Percentiles rank a stretch among this genome's conserved stretches.
Conservation (phyloP, 495 filamentous ascomycete genomes). For the Penicillium turbatum region DNA sequence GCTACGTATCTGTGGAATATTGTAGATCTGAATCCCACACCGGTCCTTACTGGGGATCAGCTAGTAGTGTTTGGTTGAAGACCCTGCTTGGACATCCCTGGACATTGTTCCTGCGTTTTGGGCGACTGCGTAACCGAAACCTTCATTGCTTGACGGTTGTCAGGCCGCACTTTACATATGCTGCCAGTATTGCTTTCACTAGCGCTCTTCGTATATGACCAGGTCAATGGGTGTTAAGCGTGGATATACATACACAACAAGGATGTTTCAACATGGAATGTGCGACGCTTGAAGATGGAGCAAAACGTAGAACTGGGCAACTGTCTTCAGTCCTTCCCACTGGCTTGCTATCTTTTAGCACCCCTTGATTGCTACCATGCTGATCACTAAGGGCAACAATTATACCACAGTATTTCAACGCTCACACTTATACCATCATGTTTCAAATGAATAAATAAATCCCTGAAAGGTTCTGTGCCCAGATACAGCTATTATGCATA, state of each 20-base stretch:
- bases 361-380: conserved; percentile 9
- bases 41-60: background rate
- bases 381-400: background rate
- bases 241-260: background rate
- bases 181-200: too few species aligned
- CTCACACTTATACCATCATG: background rate
- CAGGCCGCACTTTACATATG: too few species aligned
- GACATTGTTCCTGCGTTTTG: background rate
- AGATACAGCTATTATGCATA: background rate
- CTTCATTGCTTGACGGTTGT: too few species aligned
- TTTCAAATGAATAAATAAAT: background rate
- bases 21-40: background rate
- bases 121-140: background rate
- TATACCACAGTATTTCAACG: background rate
- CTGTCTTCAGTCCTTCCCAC: background rate
- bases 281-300: background rate
- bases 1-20: background rate
- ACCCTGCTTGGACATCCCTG: background rate
- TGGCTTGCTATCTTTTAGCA: background rate
- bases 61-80: background rate
- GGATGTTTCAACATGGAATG: conserved; percentile 5
- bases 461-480: background rate
- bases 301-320: background rate
- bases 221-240: background rate
- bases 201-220: too few species aligned